A percentile compares a stretch with the other conserved stretches of the same genome.
These are phyloP conservation scores for Azolla pinnata DNA, from an alignment of 75 land plant genomes.

Conservation along the genomic window DNA sequence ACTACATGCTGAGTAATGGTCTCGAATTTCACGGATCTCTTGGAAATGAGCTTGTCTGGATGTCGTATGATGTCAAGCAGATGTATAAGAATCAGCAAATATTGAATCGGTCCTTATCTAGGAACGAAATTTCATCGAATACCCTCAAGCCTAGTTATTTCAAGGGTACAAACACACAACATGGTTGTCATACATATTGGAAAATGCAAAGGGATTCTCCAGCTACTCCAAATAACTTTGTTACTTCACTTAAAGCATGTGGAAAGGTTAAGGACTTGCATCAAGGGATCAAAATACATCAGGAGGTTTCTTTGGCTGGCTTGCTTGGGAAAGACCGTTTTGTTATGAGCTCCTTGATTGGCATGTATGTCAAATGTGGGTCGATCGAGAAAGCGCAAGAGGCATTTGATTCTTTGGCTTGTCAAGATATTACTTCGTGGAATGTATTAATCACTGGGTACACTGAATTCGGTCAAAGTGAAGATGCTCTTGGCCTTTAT, in stretches of 20 bases:
- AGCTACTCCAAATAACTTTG: too few species aligned
- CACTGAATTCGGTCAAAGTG: constrained; percentile 26
- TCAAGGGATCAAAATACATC: constrained; percentile 27
- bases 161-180: too few species aligned
- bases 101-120: too few species aligned
- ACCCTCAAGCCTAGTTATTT: too few species aligned
- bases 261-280: background rate
- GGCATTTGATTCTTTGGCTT: constrained; percentile 47
- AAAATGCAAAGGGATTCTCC: too few species aligned
- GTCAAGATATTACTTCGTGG: constrained; percentile 52
- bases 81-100: too few species aligned
- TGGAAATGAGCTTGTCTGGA: too few species aligned
- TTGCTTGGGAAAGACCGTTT: constrained; percentile 16
- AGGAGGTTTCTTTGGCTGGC: constrained; percentile 15
- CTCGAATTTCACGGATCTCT: too few species aligned
- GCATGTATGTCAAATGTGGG: constrained; percentile 34
- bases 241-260: background rate
- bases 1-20: too few species aligned
- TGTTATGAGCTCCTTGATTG: constrained; percentile 33
- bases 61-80: too few species aligned
- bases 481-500: constrained; percentile 40
- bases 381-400: constrained; percentile 33
- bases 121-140: too few species aligned
- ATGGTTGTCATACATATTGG: too few species aligned
- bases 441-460: constrained; percentile 55